Conservation (phyloP, 352 stramenopile genomes). For the Phytophthora hybrid region DNA sequence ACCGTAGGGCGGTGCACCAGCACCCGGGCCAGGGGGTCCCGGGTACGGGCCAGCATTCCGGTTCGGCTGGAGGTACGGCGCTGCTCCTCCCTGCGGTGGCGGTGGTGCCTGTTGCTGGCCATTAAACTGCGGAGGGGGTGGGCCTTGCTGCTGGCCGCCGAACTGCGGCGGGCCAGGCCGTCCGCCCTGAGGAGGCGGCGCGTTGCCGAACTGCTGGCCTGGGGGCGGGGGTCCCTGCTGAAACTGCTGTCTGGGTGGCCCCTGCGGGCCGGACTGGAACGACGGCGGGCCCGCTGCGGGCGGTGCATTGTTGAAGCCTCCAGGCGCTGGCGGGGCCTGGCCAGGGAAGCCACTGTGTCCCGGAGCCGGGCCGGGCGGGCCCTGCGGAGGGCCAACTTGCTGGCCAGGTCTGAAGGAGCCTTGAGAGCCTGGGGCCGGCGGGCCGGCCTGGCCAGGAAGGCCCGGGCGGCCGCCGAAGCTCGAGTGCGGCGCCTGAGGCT, state of each 20-base stretch:
- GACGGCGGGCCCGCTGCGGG: slow-evolving; percentile 22
- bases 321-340: slow-evolving; percentile 17
- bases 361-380: slow-evolving; percentile 20
- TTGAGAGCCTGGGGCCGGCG: slow-evolving; percentile 26
- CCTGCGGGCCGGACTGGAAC: slow-evolving; percentile 28
- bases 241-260: slow-evolving; percentile 31
- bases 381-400: slow-evolving; percentile 18
- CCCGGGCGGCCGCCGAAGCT: slow-evolving; percentile 29
- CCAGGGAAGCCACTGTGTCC: slow-evolving; percentile 30
- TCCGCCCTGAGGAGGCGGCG: slow-evolving; percentile 23
- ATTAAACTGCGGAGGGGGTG: slow-evolving; percentile 32
- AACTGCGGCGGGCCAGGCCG: slow-evolving; percentile 15
- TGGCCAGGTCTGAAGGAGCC: slow-evolving; percentile 29
- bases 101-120: slow-evolving; percentile 33
- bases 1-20: slow-evolving; percentile 34
- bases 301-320: slow-evolving; percentile 27
- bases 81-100: slow-evolving; percentile 34
- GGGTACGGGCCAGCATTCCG: slow-evolving; percentile 47
- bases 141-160: slow-evolving; percentile 22
- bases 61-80: slow-evolving; percentile 44
- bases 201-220: slow-evolving; percentile 29
- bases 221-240: slow-evolving; percentile 31
- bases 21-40: slow-evolving; percentile 22
- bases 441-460: slow-evolving; percentile 28
- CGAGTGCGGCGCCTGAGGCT: slow-evolving; percentile 41